A percentile compares a stretch with the other conserved stretches of the same genome.
Conservation (phyloP, 73 alveolate genomes). For the Loxodes magnus region DNA sequence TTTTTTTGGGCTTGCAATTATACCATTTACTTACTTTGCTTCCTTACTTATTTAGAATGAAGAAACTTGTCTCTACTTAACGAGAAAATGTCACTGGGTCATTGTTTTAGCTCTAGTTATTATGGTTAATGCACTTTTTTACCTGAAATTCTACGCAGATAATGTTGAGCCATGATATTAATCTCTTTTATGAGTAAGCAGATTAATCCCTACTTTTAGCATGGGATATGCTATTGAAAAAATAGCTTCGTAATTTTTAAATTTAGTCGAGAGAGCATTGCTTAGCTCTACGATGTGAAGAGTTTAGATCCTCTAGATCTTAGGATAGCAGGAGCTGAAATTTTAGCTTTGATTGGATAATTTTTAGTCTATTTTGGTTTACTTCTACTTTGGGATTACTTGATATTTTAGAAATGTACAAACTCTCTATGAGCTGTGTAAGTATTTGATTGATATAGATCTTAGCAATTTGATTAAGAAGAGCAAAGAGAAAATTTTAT, state of each 20-base stretch:
- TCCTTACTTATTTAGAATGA: constrained; percentile 50
- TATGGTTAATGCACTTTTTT: neutral
- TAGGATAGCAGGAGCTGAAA: neutral
- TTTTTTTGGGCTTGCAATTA: constrained; percentile 69
- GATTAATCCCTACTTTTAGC: constrained; percentile 22
- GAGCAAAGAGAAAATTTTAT: constrained; percentile 17
- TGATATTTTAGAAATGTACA: neutral
- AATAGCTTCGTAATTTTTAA: neutral
- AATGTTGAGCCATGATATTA: neutral
- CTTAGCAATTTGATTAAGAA: constrained; percentile 22
- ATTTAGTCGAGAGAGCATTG: neutral
- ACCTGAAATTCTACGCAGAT: neutral
- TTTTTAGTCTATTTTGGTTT: neutral
- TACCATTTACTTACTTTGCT: constrained; percentile 73
- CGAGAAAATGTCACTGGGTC: constrained; percentile 59
- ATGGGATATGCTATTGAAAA: constrained; percentile 16
- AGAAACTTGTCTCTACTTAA: constrained; percentile 38
- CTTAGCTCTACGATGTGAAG: neutral
- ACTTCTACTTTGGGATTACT: neutral
- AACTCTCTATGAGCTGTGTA: no score
- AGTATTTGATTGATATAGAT: neutral
- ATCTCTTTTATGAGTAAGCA: constrained; percentile 3
- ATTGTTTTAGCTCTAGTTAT: neutral
- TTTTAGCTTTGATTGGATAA: neutral
- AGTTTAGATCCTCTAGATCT: neutral